Evolutionary conservation across 371 early-diverging fungal genomes (phyloP), one percentile per base, ranked within the genome.

Genomic region (Syncephalis plumigaleata): DNA sequence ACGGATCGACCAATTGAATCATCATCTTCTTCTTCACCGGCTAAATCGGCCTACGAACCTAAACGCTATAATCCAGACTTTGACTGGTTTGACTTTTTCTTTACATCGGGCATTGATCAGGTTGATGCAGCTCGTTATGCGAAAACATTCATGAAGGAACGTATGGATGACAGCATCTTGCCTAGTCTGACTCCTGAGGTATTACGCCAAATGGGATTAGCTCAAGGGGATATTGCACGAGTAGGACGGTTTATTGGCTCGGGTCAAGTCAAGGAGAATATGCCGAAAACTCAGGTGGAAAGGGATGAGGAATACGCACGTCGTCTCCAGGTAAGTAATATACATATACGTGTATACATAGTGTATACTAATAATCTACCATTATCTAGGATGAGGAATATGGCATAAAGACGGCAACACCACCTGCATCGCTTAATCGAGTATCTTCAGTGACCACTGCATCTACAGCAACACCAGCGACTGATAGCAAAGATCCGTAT

Each of bases 71-170:
- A 59, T 66, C 31, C 77, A 73, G 40, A 31, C 31, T 91, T 81
- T 60, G 81, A 91, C 54, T 94, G 95, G 95, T 75, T 75, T 46
- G 86, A 87, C 31, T 94, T 81, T 63, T 79, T 94, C 43, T 70
- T 81, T 51, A 66, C 71, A 50, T 75, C 81, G 24, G 82, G 79
- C 5, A 66, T 91, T 50, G 71, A 79, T 15, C 66, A 75, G 23
- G 70, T 75, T 39, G 79, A 79, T 49, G 79, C 88, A 15, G 61
- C 70, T 3, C 73, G 67, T 15, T 91, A 91, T 57, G 85, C 88
- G 0, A 70, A 71, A 9, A 67, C 75, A 23, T 91, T 92, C 68
- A 78, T 82, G 15, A 72, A 71, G 0, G 87, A 91, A 44, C 79
- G 78, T 39, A 61, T 95, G 54, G 92, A 91, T 56, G 70, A 77